Evolutionary conservation across 331 rosid species (phyloP).

Genomic region (Spiraea crenata): DNA sequence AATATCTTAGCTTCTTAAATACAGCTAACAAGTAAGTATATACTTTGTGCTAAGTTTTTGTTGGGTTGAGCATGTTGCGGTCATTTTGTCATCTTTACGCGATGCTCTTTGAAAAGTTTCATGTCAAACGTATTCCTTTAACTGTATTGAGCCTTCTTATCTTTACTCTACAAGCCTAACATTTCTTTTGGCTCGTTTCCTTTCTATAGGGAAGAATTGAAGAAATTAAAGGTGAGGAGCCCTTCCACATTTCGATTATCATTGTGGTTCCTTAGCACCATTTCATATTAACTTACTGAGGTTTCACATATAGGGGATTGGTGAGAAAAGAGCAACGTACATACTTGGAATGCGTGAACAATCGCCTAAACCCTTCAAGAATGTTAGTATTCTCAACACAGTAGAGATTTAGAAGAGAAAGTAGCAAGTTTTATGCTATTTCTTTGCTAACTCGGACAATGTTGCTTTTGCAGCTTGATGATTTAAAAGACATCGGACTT

Average conservation of each 20-base stretch:
- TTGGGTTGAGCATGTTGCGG: background rate
- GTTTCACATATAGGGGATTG: slow-evolving; percentile 59
- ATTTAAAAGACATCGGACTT: slow-evolving; percentile 73
- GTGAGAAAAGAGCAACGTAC: slow-evolving; percentile 77
- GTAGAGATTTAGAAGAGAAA: background rate
- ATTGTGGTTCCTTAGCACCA: background rate
- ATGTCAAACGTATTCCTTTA: background rate
- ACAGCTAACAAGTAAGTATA: slow-evolving; percentile 76
- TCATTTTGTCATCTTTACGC: no score
- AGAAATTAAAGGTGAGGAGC: slow-evolving; percentile 57
- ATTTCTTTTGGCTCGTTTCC: background rate
- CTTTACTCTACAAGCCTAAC: slow-evolving; percentile 3
- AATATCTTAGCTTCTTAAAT: slow-evolving; percentile 59
- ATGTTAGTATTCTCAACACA: slow-evolving; percentile 36
- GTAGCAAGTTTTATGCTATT: background rate
- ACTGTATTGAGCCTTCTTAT: background rate
- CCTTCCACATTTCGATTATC: background rate
- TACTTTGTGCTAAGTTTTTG: background rate
- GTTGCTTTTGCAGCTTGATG: slow-evolving; percentile 59
- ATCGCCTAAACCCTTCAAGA: slow-evolving; percentile 71
- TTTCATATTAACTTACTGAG: background rate
- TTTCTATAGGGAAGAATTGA: slow-evolving; percentile 64
- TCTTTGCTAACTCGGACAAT: background rate
- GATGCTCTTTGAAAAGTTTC: background rate
- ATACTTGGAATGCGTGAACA: slow-evolving; percentile 71